Percentiles rank a stretch among this genome's conserved stretches.
Evolutionary conservation across 169 alveolate genomes (phyloP).

Genomic region (Cryptosporidium tyzzeri): DNA sequence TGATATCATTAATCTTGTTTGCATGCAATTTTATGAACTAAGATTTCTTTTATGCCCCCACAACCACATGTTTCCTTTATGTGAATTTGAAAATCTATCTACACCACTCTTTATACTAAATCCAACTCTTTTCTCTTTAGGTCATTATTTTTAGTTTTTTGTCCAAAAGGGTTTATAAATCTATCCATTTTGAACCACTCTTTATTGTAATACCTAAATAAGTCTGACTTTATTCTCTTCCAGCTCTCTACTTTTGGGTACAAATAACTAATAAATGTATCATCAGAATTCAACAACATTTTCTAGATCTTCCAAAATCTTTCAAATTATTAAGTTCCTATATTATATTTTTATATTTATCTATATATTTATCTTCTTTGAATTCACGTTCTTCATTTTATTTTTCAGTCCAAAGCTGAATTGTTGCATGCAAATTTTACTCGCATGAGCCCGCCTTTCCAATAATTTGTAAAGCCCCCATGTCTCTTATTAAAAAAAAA

Average conservation of each 20-base stretch:
- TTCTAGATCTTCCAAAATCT: not conserved
- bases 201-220: constrained; percentile 34
- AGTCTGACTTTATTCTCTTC: constrained; percentile 43
- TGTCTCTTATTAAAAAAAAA: constrained; percentile 4
- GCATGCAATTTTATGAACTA: not conserved
- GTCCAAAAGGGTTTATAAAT: constrained; percentile 8
- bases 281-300: constrained; percentile 21
- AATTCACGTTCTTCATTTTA: not conserved
- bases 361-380: not conserved
- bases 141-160: constrained; percentile 1
- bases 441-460: constrained; percentile 37
- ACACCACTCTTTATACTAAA: not conserved
- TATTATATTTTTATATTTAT: not conserved
- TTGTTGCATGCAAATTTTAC: constrained; percentile 13
- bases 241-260: constrained; percentile 57
- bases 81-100: not conserved
- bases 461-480: constrained; percentile 24
- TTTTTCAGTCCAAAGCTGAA: not conserved
- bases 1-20: not conserved
- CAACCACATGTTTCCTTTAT: not conserved
- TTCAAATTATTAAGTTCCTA: not conserved
- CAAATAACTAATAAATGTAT: constrained; percentile 44
- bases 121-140: constrained; percentile 40
- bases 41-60: not conserved
- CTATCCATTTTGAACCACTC: constrained; percentile 56